These are phyloP conservation scores for Bipolaris gigantea DNA, from an alignment of 2,329 filamentous ascomycete genomes.

Conservation along the genomic window DNA sequence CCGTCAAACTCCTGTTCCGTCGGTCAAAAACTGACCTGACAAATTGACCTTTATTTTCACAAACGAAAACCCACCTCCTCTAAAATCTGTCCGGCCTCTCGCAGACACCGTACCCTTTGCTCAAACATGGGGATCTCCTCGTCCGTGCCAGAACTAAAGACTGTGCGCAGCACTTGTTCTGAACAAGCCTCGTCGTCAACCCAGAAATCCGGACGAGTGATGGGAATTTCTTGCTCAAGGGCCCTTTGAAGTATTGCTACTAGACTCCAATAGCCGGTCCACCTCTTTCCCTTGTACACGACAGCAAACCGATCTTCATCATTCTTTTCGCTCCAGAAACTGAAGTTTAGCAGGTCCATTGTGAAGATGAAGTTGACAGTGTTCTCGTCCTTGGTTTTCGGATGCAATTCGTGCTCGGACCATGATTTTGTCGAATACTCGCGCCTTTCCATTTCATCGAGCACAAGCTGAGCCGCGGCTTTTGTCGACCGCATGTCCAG, in stretches of 20 bases:
- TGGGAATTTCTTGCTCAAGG: slow-evolving; percentile 85
- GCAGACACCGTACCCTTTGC: slow-evolving; percentile 75
- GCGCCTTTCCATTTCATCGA: slow-evolving; percentile 79
- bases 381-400: slow-evolving; percentile 74
- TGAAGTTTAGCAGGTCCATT: slow-evolving; percentile 96
- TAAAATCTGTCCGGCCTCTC: slow-evolving; percentile 80
- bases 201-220: slow-evolving; percentile 89
- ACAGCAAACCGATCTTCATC: slow-evolving; percentile 78
- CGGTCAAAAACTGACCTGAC: slow-evolving; percentile 11
- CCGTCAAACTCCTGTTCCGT: slow-evolving; percentile 69
- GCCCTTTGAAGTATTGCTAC: slow-evolving; percentile 86
- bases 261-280: slow-evolving; percentile 95
- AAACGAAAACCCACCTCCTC: slow-evolving; percentile 53
- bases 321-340: slow-evolving; percentile 81
- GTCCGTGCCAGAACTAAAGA: slow-evolving; percentile 84
- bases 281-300: slow-evolving; percentile 75
- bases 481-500: slow-evolving; percentile 83
- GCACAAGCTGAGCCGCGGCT: slow-evolving; percentile 76
- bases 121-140: slow-evolving; percentile 85
- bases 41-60: background rate
- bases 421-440: slow-evolving; percentile 82
- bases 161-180: slow-evolving; percentile 69
- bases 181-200: slow-evolving; percentile 73
- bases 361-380: slow-evolving; percentile 93
- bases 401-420: slow-evolving; percentile 88